Evolutionary conservation across 1,139 yeast species (phyloP).

Genomic region (Suhomyces taliae): DNA sequence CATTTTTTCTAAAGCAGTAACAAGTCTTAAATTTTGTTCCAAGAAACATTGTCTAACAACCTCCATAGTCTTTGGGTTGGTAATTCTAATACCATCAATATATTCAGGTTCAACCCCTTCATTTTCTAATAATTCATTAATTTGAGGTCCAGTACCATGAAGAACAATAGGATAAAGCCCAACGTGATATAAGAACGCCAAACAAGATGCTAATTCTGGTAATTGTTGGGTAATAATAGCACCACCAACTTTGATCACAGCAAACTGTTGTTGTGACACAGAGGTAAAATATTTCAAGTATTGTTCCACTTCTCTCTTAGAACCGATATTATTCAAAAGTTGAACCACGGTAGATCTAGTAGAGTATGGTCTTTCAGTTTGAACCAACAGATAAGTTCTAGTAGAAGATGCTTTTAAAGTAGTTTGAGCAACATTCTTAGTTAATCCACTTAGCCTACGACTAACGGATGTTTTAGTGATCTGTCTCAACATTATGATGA

Average conservation of each 20-base stretch:
- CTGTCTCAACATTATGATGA: constrained; percentile 14
- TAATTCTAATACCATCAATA: constrained; percentile 94
- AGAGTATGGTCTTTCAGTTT: constrained; percentile 33
- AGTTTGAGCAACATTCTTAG: constrained; percentile 6
- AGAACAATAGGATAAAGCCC: constrained; percentile 95
- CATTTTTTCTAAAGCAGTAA: constrained; percentile 91
- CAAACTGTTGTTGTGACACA: constrained; percentile 93
- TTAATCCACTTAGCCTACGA: constrained; percentile 8
- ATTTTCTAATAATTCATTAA: constrained; percentile 86
- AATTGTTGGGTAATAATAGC: constrained; percentile 95
- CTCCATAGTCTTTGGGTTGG: constrained; percentile 92
- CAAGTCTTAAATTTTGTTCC: constrained; percentile 91
- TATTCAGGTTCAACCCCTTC: constrained; percentile 97
- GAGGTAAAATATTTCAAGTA: constrained; percentile 94
- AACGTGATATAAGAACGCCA: constrained; percentile 94
- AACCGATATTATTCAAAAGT: constrained; percentile 89
- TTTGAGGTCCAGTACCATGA: constrained; percentile 99
- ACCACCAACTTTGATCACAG: constrained; percentile 98
- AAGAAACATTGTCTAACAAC: constrained; percentile 94
- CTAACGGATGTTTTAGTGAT: constrained; percentile 12
- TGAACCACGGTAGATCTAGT: constrained; percentile 96
- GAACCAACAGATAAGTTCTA: background rate
- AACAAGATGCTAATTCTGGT: constrained; percentile 89
- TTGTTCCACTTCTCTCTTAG: constrained; percentile 96
- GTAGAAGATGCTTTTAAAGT: constrained; percentile 4